These are phyloP conservation scores for Lactarius psammicola DNA, from an alignment of 768 basidiomycete species.

Conservation along the genomic window DNA sequence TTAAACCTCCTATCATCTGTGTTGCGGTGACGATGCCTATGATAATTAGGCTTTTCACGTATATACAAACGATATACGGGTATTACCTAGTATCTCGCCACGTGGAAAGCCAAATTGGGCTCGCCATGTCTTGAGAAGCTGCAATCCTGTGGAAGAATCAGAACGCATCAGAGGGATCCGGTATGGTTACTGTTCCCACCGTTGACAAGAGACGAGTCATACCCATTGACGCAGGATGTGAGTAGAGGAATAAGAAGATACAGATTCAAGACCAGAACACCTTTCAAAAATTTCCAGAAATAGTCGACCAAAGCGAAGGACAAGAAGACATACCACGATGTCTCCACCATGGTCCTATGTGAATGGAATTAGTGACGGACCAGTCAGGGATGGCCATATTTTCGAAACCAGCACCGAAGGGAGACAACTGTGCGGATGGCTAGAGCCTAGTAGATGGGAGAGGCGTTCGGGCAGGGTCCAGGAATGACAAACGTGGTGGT, in stretches of 20 bases:
- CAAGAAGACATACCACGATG: conserved; percentile 48
- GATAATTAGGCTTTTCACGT: not conserved
- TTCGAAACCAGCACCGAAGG: conserved; percentile 5
- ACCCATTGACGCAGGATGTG: conserved; percentile 63
- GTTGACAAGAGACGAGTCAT: conserved; percentile 67
- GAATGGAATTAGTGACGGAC: conserved; percentile 59
- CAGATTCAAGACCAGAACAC: conserved; percentile 57
- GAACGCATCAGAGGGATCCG: not conserved
- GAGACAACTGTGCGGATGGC: not conserved
- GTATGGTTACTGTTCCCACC: conserved; percentile 31
- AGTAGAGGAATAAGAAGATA: conserved; percentile 61
- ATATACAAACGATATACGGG: not conserved
- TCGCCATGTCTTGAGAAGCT: conserved; percentile 66
- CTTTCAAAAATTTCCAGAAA: conserved; percentile 35
- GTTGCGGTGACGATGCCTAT: conserved; percentile 66
- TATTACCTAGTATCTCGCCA: conserved; percentile 47
- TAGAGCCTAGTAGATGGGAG: not conserved
- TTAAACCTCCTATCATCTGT: conserved; percentile 56
- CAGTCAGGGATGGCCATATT: conserved; percentile 42
- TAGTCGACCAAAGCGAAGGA: not conserved
- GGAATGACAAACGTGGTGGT: not conserved
- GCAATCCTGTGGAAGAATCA: conserved; percentile 47
- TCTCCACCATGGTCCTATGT: conserved; percentile 59
- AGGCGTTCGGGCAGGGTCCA: not conserved
- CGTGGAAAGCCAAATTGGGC: conserved; percentile 52